Evolutionary conservation across 306 rosid species (phyloP).

Genomic region (Vigna hirtella): DNA sequence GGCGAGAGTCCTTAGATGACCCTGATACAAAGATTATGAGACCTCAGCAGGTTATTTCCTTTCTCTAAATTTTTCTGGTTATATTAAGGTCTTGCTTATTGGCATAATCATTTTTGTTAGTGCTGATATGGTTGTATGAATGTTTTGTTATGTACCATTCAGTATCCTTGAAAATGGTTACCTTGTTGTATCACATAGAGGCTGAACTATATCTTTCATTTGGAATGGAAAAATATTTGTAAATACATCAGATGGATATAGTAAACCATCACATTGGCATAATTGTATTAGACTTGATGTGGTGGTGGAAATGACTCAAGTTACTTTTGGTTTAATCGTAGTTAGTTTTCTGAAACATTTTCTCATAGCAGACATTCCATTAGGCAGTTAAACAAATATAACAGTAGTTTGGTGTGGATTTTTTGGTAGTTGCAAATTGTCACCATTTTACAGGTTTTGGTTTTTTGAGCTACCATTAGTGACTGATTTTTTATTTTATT

Average conservation of each 20-base stretch:
- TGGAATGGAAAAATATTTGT: not conserved
- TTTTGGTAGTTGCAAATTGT: not conserved
- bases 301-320: not conserved
- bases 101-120: slow-evolving; percentile 5
- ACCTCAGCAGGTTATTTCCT: slow-evolving; percentile 80
- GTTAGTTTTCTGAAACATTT: not conserved
- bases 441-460: not conserved
- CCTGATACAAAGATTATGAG: slow-evolving; percentile 94
- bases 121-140: not conserved
- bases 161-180: slow-evolving; percentile 13
- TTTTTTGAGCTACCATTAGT: not conserved
- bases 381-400: not conserved
- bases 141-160: not conserved
- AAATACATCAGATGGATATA: slow-evolving; percentile 8
- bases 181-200: slow-evolving; percentile 1
- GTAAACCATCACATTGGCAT: not conserved
- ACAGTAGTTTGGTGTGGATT: not conserved
- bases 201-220: slow-evolving; percentile 12
- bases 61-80: slow-evolving; percentile 7
- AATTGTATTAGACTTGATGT: not conserved
- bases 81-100: slow-evolving; percentile 15
- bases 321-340: not conserved
- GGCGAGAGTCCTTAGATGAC: slow-evolving; percentile 95
- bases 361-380: not conserved
- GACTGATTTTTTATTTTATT: not conserved